Conservation (phyloP, 345 rosid genomes). For the Pseudoturritis turrita region DNA sequence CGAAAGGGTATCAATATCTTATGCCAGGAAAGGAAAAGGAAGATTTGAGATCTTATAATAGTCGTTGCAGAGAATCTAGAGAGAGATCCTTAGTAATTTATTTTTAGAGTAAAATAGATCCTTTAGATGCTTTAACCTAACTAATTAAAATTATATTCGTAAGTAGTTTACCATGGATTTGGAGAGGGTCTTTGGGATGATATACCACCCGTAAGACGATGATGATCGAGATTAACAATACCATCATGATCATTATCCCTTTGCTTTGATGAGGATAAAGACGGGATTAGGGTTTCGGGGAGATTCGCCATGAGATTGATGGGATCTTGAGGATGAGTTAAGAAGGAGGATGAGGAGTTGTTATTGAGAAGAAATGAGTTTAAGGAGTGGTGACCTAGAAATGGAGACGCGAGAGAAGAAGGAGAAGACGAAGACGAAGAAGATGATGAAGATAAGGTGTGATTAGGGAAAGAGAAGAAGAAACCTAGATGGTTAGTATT, state of each 20-base stretch:
- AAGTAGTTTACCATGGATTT: conserved; percentile 58
- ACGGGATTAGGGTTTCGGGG: conserved; percentile 57
- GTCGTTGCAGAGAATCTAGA: neutral
- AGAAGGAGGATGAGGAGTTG: conserved; percentile 14
- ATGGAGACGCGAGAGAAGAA: conserved; percentile 23
- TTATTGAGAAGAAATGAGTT: conserved; percentile 20
- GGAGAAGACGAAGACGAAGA: conserved; percentile 22
- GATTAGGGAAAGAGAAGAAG: conserved; percentile 44
- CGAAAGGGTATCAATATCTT: neutral
- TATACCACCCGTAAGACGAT: conserved; percentile 15
- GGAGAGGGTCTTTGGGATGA: conserved; percentile 57
- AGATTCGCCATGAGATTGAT: conserved; percentile 40
- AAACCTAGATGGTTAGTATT: conserved; percentile 50
- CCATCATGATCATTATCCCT: conserved; percentile 27
- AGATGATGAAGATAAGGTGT: conserved; percentile 21
- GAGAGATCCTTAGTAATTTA: neutral
- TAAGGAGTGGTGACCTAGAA: conserved; percentile 15
- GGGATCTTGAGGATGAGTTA: conserved; percentile 26
- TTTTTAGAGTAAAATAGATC: neutral
- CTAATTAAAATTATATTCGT: neutral
- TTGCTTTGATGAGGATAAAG: conserved; percentile 35
- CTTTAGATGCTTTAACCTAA: neutral
- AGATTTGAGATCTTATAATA: neutral
- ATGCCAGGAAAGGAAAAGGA: neutral
- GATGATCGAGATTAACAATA: conserved; percentile 12